These are phyloP conservation scores for Rhizopogon vulgaris DNA, from an alignment of 768 basidiomycete species.

Conservation along the genomic window DNA sequence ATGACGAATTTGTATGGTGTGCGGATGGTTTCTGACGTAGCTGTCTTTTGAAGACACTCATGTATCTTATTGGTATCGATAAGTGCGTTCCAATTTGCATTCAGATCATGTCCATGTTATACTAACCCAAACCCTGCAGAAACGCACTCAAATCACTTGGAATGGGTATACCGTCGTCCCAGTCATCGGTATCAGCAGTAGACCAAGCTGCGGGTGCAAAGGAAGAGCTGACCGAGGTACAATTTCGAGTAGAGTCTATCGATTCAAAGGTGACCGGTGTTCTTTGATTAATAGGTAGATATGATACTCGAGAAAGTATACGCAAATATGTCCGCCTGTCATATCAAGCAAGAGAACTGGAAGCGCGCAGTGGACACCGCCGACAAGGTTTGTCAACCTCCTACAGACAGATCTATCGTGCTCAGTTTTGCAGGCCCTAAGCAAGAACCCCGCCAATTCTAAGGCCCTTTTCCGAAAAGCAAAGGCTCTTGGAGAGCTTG, in stretches of 20 bases:
- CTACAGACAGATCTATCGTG: background rate
- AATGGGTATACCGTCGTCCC: slow-evolving; percentile 15
- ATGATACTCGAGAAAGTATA: slow-evolving; percentile 76
- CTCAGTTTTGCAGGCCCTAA: slow-evolving; percentile 47
- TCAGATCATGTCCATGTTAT: background rate
- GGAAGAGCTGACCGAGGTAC: slow-evolving; percentile 64
- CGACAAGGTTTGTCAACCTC: slow-evolving; percentile 48
- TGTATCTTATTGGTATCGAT: slow-evolving; percentile 72
- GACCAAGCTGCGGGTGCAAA: slow-evolving; percentile 26
- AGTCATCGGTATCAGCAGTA: slow-evolving; percentile 12
- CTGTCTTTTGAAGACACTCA: slow-evolving; percentile 43
- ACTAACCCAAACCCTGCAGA: slow-evolving; percentile 24
- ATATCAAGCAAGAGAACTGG: slow-evolving; percentile 78
- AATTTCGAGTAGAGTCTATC: slow-evolving; percentile 3
- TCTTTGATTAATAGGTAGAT: slow-evolving; percentile 48
- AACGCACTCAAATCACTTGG: slow-evolving; percentile 52
- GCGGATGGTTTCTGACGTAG: slow-evolving; percentile 2
- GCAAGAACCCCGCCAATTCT: slow-evolving; percentile 68
- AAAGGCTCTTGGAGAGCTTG: slow-evolving; percentile 71
- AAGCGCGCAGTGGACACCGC: slow-evolving; percentile 75
- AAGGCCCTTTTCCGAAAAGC: slow-evolving; percentile 81
- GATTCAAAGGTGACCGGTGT: background rate
- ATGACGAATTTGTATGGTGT: background rate
- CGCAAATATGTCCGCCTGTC: slow-evolving; percentile 80
- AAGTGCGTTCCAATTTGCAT: slow-evolving; percentile 42